phyloP scores from a whole-genome alignment of 1,139 yeast species.

The Tardiomyces blankii region DNA sequence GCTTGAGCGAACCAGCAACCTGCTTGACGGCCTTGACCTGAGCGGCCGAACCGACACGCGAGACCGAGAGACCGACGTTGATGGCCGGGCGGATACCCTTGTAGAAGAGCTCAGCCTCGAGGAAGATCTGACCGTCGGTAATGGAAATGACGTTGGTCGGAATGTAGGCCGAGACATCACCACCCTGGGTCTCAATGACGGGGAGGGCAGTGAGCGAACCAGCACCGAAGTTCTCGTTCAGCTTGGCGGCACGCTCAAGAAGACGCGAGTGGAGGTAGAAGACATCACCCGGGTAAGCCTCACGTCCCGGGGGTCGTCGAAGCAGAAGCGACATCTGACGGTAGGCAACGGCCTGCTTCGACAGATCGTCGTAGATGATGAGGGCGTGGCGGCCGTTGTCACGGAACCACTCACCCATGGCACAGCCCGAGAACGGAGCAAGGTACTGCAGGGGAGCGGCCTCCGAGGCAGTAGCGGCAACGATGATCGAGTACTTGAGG shows the following conservation, averaged over 20 bases:
- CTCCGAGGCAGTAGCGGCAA: slow-evolving; percentile 99
- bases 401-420: slow-evolving; percentile 99
- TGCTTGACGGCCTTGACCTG: slow-evolving; percentile 99
- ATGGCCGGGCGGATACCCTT: slow-evolving; percentile 99
- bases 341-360: slow-evolving; percentile 99
- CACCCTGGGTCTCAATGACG: slow-evolving; percentile 97
- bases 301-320: slow-evolving; percentile 97
- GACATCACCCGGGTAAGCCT: slow-evolving; percentile 96
- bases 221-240: slow-evolving; percentile 80
- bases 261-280: slow-evolving; percentile 94
- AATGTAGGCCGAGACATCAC: slow-evolving; percentile 97
- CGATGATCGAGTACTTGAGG: slow-evolving; percentile 92
- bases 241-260: slow-evolving; percentile 96
- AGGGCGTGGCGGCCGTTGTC: slow-evolving; percentile 98
- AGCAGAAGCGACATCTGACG: slow-evolving; percentile 97
- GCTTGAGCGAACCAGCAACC: slow-evolving; percentile 99
- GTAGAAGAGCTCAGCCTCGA: slow-evolving; percentile 99
- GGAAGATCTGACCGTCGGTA: slow-evolving; percentile 96
- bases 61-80: slow-evolving; percentile 98
- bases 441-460: slow-evolving; percentile 99
- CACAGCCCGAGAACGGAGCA: slow-evolving; percentile 99
- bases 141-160: slow-evolving; percentile 96
- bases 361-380: slow-evolving; percentile 95
- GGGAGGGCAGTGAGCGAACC: slow-evolving; percentile 96
- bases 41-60: slow-evolving; percentile 99